Evolutionary conservation across 305 asterid genomes (phyloP).

Genomic region (Rubia peregrina): DNA sequence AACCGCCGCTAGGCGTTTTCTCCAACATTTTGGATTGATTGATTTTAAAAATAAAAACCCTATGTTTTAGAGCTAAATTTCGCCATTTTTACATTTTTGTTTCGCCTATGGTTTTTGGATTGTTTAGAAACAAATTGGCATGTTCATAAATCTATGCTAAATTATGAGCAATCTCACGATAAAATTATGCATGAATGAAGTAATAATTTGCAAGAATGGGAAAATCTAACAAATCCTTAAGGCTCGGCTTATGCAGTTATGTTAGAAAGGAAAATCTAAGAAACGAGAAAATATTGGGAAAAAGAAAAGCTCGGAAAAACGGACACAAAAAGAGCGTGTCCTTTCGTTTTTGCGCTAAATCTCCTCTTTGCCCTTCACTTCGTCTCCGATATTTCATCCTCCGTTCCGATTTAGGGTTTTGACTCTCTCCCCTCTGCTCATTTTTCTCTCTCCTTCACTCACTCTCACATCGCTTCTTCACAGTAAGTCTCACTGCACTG

Average conservation of each 20-base stretch:
- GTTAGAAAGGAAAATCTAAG: background rate
- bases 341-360: slow-evolving; percentile 8
- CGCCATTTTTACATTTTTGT: no score
- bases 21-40: no score
- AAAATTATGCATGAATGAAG: background rate
- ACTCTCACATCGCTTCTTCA: slow-evolving; percentile 22
- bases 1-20: no score
- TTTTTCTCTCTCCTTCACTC: slow-evolving; percentile 13
- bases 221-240: background rate
- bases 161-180: no score
- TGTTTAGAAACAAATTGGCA: no score
- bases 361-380: slow-evolving; percentile 22
- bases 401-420: slow-evolving; percentile 36
- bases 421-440: slow-evolving; percentile 18
- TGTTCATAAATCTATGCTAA: no score
- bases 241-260: no score
- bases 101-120: no score
- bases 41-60: no score
- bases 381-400: slow-evolving; percentile 24
- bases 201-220: background rate
- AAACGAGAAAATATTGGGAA: background rate
- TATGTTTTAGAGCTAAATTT: no score
- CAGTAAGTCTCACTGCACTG: slow-evolving; percentile 4
- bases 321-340: slow-evolving; percentile 14
- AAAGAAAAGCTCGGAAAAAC: background rate